Evolutionary conservation across 139 green algal species (phyloP), one percentile per base, ranked within the genome.

Genomic region (Coelastrella sp.): DNA sequence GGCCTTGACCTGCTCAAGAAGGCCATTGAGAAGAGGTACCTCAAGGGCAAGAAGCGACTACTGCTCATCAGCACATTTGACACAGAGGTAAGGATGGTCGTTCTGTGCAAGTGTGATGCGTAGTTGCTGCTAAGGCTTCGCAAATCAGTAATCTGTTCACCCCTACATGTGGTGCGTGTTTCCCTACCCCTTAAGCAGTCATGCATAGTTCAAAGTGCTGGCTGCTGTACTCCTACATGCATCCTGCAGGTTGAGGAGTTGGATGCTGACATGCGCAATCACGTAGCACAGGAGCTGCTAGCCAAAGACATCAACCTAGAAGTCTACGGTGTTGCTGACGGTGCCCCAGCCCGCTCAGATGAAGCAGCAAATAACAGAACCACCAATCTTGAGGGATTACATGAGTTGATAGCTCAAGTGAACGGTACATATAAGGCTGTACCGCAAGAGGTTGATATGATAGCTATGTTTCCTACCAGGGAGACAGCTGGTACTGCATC

Each of bases 41-140:
- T 58, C 4, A 61, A 73, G 58, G 58, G 58, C 14, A 68, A 80
- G 13, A 66, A 57, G 56, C 16, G 83, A 59, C 47, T 88, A 4
- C 57, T 88, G 68, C 66, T 88, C 5, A 88, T 88, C 68, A 80
- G 83, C 57, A 88, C 47, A 22, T 88, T 88, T 81, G 83, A 88
- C 8, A 71, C 83, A 68, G 54, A 88, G 83, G 83, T 88, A 71
- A 19, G 61, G 11, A 71, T 13, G 8, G 61, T 13, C 0, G 61
- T 47, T 47, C 32, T 47, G 32, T 47, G 32, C 32, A 47, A 47
- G 32, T 47, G 32, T 47, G 32, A 47, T 47, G 32, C 32, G 32
- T 47, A 47, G 32, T 47, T 47, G 32, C 32, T 47, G 32, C 32
- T 47, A 47, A 47, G 32, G 32, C 32, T 47, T 47, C 1, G 32